Base-by-base conservation (phyloP, 2,329 filamentous ascomycete species). In the Aspergillus ustus region DNA sequence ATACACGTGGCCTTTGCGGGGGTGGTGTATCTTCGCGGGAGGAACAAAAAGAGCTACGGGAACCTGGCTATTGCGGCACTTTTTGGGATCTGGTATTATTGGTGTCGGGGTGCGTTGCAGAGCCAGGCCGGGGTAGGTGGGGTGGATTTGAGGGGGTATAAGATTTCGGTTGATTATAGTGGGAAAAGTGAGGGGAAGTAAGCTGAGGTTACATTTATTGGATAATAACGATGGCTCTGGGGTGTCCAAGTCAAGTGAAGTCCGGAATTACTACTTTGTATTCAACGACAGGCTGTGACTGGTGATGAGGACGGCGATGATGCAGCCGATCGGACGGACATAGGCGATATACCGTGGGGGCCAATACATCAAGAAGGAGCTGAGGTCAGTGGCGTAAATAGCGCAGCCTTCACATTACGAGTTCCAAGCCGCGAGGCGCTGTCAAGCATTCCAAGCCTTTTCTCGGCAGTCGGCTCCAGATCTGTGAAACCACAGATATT, bases 361-460 rank as follows among this genome's bases (percentile, higher is more conserved):
- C 34, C 34, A 13, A 17, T 3, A 5, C n/a, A n/a, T n/a, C n/a
- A n/a, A n/a, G n/a, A n/a, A n/a, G n/a, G n/a, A n/a, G 17, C 9
- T n/a, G 11, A 29, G n/a, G 43, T 48, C 53, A 57, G 53, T 29
- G 45, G 53, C 45, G 45, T 25, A 2, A 9, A 43, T 25, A 20
- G 19, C n/a, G 40, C 22, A n/a, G 19, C 34, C n/a, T n/a, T n/a
- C n/a, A n/a, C 7, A 7, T 7, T 7, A 5, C 15, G 13, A n/a
- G 52, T 9, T 55, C 52, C 52, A 55, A 55, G 52, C n/a, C 45
- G 22, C 29, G 44, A 49, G 53, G 53, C 53, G 53, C 28, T 25
- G 7, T 57, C 53, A 57, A 57, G 53, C 53, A 49, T 45, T 19
- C 13, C 52, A 54, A 54, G 40, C 40, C 37, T 54, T 57, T 54